A percentile compares a stretch with the other conserved stretches of the same genome.
Conservation (phyloP, 495 filamentous ascomycete species). For the Penicillium tannophilum region DNA sequence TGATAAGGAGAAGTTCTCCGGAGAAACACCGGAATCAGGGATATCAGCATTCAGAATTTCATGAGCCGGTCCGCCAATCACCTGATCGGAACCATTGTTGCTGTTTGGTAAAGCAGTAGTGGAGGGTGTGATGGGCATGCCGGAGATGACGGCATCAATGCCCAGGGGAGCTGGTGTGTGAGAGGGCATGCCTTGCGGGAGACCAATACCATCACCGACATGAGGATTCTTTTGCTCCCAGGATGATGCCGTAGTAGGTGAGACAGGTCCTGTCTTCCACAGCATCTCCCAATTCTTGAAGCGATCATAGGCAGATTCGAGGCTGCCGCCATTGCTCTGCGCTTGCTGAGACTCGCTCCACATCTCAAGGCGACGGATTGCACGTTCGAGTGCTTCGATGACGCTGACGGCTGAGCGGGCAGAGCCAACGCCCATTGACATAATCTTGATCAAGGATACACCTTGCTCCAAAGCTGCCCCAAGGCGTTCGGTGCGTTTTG, state of each 20-base stretch:
- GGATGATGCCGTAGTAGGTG: slow-evolving; percentile 30
- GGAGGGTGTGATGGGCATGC: slow-evolving; percentile 22
- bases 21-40: slow-evolving; percentile 26
- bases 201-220: slow-evolving; percentile 22
- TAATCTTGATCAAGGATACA: slow-evolving; percentile 52
- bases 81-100: slow-evolving; percentile 17
- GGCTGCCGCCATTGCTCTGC: slow-evolving; percentile 29
- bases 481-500: slow-evolving; percentile 49
- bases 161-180: slow-evolving; percentile 15
- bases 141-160: slow-evolving; percentile 12
- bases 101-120: slow-evolving; percentile 14
- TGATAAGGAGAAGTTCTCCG: slow-evolving; percentile 35
- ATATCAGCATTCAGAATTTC: slow-evolving; percentile 28
- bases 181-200: slow-evolving; percentile 18
- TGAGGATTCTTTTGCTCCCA: slow-evolving; percentile 23
- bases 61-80: slow-evolving; percentile 12
- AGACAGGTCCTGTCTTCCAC: slow-evolving; percentile 52
- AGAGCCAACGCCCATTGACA: slow-evolving; percentile 55
- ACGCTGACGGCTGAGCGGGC: slow-evolving; percentile 52
- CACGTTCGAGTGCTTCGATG: slow-evolving; percentile 54
- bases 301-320: slow-evolving; percentile 50
- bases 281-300: slow-evolving; percentile 58
- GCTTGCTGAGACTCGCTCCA: slow-evolving; percentile 42
- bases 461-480: slow-evolving; percentile 49
- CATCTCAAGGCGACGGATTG: slow-evolving; percentile 47